Base-by-base conservation (phyloP, 2,329 filamentous ascomycete genomes). In the Cladosporium phlei region DNA sequence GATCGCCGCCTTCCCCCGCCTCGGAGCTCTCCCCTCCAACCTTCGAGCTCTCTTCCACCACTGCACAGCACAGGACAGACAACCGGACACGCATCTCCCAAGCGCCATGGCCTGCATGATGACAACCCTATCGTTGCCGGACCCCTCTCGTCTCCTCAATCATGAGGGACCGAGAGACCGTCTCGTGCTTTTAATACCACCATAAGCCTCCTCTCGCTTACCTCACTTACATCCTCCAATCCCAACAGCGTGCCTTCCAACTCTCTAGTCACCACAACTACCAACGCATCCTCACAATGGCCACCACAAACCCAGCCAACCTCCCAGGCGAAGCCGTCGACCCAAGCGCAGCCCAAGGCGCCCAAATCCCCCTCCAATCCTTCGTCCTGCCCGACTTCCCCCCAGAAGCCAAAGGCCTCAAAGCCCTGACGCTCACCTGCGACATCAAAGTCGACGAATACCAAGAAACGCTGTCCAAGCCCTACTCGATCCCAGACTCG, bases 361-460 rank as follows among this genome's bases (percentile, higher is more conserved):
- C 71, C 17, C 72, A 74, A 42, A 70, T 74, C 24, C 69, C 71
- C 1, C 62, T 75, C 25, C 62, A 69, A 48, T 57, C 59, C 50
- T 75, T 75, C 63, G 62, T 58, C 14, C 57, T 75, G 11, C 72
- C 72, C 3, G 57, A 61, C 38, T 74, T 75, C 52, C 71, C 72
- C 2, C 58, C 63, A 0, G 60, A 69, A 56, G 70, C 72, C 5
- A 60, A 58, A n/a, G 58, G 56, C n/a, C 63, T 74, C 38, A 65
- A 64, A 47, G 65, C 70, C 21, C 58, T 76, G 12, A 75, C 70
- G 19, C 58, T 75, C n/a, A 74, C 72, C 34, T 67, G 66, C 33
- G 72, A 73, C 55, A 72, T 75, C 60, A 69, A 69, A 50, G 64
- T 71, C 45, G 66, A 69, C 52, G 67, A 71, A 29, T 75, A 75